phyloP scores from a whole-genome alignment of 2,329 filamentous ascomycete species.

The Sporothrix schenckii region DNA sequence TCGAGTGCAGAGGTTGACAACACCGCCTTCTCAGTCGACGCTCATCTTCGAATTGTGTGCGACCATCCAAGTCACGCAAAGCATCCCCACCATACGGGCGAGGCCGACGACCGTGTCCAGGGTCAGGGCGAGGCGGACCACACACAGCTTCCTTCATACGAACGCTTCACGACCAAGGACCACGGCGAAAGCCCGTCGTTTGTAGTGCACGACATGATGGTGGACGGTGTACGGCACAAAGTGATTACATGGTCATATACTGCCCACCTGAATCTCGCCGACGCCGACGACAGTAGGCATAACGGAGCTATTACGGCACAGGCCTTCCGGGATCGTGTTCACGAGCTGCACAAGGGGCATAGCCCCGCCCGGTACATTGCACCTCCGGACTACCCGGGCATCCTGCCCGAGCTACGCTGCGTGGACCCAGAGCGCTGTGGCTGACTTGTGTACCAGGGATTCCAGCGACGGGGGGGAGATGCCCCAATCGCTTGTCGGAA shows the following conservation, averaged over 20 bases:
- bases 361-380: conserved; percentile 16
- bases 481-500: background rate
- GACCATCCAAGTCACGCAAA: background rate
- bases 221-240: conserved; percentile 7
- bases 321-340: conserved; percentile 7
- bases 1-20: background rate
- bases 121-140: too few species aligned
- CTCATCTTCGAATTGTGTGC: conserved; percentile 1
- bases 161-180: conserved; percentile 2
- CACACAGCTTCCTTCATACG: background rate
- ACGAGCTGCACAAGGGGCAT: background rate
- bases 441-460: conserved; percentile 27
- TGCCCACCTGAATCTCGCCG: conserved; percentile 27
- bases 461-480: background rate
- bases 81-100: background rate
- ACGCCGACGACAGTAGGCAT: too few species aligned
- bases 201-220: conserved; percentile 14
- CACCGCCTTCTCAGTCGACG: background rate
- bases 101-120: too few species aligned
- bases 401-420: conserved; percentile 29
- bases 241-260: conserved; percentile 29
- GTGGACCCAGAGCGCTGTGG: conserved; percentile 30
- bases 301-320: conserved; percentile 14
- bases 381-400: conserved; percentile 22
- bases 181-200: conserved; percentile 21